Evolutionary conservation across 148 eudicot genomes (phyloP).

Genomic region (Cornus controversa): DNA sequence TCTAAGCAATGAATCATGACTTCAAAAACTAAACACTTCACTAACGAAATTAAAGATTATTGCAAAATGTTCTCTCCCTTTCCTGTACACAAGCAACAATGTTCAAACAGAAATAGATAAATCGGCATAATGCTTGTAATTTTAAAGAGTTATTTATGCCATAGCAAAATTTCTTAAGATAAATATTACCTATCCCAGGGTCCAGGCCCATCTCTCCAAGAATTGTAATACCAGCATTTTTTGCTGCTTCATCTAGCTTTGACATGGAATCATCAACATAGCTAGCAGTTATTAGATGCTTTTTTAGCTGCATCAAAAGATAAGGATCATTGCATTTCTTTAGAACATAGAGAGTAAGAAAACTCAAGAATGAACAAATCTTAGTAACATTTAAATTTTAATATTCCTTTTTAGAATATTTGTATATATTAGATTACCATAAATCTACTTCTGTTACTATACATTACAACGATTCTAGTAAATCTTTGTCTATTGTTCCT

Average conservation of each 20-base stretch:
- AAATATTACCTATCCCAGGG: constrained; percentile 88
- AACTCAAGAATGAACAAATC: background rate
- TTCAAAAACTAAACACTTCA: no score
- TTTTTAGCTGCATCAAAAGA: constrained; percentile 62
- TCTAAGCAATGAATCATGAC: no score
- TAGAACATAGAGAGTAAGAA: background rate
- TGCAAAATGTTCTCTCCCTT: background rate
- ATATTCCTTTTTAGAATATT: background rate
- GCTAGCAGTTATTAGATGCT: constrained; percentile 94
- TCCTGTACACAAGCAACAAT: background rate
- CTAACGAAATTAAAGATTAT: no score
- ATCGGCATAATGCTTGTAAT: background rate
- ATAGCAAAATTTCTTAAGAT: background rate
- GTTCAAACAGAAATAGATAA: constrained; percentile 7
- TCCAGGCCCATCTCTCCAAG: constrained; percentile 99
- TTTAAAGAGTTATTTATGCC: background rate
- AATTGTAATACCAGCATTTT: constrained; percentile 74
- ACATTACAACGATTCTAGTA: background rate
- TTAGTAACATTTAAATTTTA: background rate
- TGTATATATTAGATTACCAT: background rate
- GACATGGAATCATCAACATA: constrained; percentile 82
- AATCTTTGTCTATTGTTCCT: background rate
- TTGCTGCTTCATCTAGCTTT: constrained; percentile 71
- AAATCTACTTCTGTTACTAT: background rate
- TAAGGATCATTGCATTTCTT: constrained; percentile 4